phyloP scores from a whole-genome alignment of 169 alveolate species.

The Hepatocystis sp. region DNA sequence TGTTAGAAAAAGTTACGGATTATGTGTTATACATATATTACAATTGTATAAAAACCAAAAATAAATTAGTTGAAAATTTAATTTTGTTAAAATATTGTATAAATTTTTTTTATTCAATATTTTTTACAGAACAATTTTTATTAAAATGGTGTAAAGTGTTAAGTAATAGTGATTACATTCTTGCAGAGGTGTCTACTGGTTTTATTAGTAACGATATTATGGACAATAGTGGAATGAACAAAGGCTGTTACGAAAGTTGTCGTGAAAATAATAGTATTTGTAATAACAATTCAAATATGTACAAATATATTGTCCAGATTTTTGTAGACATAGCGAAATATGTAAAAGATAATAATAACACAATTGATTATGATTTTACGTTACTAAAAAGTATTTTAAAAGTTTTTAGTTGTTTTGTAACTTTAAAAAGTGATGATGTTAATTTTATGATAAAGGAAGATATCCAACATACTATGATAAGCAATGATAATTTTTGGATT shows the following conservation, averaged over 20 bases:
- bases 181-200: too few species aligned
- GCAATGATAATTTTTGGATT: constrained; percentile 5
- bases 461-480: constrained; percentile 2
- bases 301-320: constrained; percentile 1
- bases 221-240: too few species aligned
- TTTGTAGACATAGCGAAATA: constrained; percentile 4
- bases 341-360: constrained; percentile 11
- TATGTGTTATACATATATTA: constrained; percentile 23
- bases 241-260: too few species aligned
- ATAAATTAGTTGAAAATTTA: neutral
- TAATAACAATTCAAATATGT: too few species aligned
- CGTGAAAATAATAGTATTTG: too few species aligned
- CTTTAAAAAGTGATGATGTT: constrained; percentile 23
- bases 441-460: constrained; percentile 31
- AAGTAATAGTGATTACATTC: constrained; percentile 9
- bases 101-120: constrained; percentile 20
- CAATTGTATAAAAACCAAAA: constrained; percentile 9
- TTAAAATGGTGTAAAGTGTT: constrained; percentile 17
- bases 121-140: constrained; percentile 42
- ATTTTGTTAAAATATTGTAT: constrained; percentile 41
- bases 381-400: constrained; percentile 26
- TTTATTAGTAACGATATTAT: too few species aligned
- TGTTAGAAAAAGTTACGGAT: constrained; percentile 34
- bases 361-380: neutral
- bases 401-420: constrained; percentile 39